phyloP scores from a whole-genome alignment of 2,329 filamentous ascomycete genomes.

The Penicillium nordicum region DNA sequence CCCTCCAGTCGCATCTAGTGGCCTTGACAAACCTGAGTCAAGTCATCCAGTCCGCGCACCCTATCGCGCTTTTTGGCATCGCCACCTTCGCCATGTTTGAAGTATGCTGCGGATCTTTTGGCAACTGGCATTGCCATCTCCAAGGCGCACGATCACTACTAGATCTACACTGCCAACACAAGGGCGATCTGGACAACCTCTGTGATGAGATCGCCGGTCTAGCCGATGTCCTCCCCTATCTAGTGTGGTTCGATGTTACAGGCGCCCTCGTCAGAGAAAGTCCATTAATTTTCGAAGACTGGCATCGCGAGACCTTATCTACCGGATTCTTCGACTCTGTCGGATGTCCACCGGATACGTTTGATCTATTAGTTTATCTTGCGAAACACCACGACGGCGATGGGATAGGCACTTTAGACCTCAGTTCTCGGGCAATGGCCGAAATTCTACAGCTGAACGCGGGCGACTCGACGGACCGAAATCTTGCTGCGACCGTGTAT shows the following conservation, averaged over 20 bases:
- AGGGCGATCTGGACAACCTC: slow-evolving; percentile 34
- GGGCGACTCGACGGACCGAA: slow-evolving; percentile 14
- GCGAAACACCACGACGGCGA: slow-evolving; percentile 25
- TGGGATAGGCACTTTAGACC: neutral
- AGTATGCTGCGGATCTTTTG: slow-evolving; percentile 44
- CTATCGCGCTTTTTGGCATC: slow-evolving; percentile 44
- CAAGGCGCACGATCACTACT: slow-evolving; percentile 42
- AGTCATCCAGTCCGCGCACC: slow-evolving; percentile 41
- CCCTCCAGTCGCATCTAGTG: slow-evolving; percentile 30
- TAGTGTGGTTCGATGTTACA: slow-evolving; percentile 44
- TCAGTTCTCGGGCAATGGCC: slow-evolving; percentile 16
- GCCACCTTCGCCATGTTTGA: slow-evolving; percentile 47
- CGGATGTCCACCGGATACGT: slow-evolving; percentile 40
- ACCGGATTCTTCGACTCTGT: slow-evolving; percentile 38
- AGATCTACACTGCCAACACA: slow-evolving; percentile 40
- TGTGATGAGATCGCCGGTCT: slow-evolving; percentile 36
- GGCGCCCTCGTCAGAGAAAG: slow-evolving; percentile 28
- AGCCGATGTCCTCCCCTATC: slow-evolving; percentile 38
- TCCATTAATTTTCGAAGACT: slow-evolving; percentile 40
- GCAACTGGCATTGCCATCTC: slow-evolving; percentile 38
- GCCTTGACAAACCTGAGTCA: slow-evolving; percentile 40
- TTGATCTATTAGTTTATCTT: slow-evolving; percentile 36
- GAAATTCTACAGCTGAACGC: slow-evolving; percentile 20
- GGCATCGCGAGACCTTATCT: slow-evolving; percentile 39
- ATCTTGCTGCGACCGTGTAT: slow-evolving; percentile 30